Evolutionary conservation across 2,329 filamentous ascomycete genomes (phyloP).

Genomic region (Leptographium radiaticola): DNA sequence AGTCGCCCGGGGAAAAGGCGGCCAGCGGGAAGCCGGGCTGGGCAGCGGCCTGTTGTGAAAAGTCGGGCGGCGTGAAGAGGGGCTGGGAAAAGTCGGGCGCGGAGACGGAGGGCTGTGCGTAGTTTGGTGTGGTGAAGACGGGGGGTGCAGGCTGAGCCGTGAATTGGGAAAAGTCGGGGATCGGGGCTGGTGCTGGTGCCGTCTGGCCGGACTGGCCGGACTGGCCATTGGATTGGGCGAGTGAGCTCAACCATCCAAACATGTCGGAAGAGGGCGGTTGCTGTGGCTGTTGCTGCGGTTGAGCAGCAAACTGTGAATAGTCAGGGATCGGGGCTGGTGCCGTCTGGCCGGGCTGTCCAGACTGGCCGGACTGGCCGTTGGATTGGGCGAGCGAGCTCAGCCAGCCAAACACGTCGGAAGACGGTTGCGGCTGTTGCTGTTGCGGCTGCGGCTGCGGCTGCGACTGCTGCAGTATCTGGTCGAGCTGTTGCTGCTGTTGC

Average conservation of each 20-base stretch:
- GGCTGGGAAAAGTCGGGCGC: too few species aligned
- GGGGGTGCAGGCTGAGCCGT: too few species aligned
- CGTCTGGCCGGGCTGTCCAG: background rate
- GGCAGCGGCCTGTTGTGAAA: too few species aligned
- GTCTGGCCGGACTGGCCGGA: background rate
- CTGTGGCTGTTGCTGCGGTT: background rate
- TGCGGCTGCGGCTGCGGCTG: background rate
- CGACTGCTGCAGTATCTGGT: background rate
- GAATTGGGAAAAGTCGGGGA: too few species aligned
- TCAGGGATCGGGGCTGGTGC: background rate
- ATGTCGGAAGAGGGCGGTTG: background rate
- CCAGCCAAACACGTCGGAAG: background rate
- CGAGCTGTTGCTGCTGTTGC: background rate
- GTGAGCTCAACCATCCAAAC: background rate
- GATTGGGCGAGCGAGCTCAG: background rate
- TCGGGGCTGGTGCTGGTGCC: too few species aligned
- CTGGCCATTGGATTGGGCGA: background rate
- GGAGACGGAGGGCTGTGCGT: too few species aligned
- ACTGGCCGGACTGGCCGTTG: background rate
- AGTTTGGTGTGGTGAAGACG: too few species aligned
- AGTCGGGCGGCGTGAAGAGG: too few species aligned
- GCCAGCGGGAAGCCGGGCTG: too few species aligned
- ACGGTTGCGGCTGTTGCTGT: background rate
- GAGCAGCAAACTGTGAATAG: background rate
- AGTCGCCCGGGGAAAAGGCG: background rate